Conservation (phyloP, 306 rosid species). For the Trifolium dubium region DNA sequence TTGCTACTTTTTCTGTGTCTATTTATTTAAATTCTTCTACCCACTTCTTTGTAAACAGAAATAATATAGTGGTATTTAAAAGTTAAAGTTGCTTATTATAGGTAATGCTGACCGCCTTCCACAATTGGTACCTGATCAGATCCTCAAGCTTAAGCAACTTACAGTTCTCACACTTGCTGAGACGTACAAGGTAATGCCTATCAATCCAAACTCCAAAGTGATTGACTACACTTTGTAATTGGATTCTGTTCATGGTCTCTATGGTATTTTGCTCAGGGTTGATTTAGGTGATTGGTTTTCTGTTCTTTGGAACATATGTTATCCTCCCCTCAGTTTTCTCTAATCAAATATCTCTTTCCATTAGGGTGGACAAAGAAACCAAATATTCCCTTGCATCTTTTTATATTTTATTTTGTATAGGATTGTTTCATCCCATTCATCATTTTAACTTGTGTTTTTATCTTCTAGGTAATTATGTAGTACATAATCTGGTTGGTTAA, state of each 20-base stretch:
- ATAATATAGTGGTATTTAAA: not conserved
- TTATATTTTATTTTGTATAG: constrained; percentile 14
- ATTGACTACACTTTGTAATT: not conserved
- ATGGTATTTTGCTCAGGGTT: not conserved
- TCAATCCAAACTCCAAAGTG: not conserved
- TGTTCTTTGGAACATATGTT: not conserved
- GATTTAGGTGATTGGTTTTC: constrained; percentile 16
- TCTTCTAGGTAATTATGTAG: constrained; percentile 4
- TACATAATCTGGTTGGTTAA: constrained; percentile 15
- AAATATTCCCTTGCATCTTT: constrained; percentile 1
- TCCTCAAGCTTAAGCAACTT: constrained; percentile 88
- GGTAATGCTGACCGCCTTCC: constrained; percentile 70
- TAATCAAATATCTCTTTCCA: not conserved
- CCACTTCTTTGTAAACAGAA: not conserved
- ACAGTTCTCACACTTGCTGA: constrained; percentile 98
- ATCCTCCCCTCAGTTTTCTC: not conserved
- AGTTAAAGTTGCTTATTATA: constrained; percentile 37
- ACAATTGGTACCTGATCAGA: constrained; percentile 75
- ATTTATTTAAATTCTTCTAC: not conserved
- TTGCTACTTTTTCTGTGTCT: not conserved
- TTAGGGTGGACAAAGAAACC: not conserved
- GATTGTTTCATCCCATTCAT: constrained; percentile 24
- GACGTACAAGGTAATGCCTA: constrained; percentile 69
- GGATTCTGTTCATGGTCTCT: not conserved
- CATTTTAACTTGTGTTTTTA: constrained; percentile 13